Conservation (phyloP, 2,329 filamentous ascomycete genomes). For the Alternaria novae-zelandiae region DNA sequence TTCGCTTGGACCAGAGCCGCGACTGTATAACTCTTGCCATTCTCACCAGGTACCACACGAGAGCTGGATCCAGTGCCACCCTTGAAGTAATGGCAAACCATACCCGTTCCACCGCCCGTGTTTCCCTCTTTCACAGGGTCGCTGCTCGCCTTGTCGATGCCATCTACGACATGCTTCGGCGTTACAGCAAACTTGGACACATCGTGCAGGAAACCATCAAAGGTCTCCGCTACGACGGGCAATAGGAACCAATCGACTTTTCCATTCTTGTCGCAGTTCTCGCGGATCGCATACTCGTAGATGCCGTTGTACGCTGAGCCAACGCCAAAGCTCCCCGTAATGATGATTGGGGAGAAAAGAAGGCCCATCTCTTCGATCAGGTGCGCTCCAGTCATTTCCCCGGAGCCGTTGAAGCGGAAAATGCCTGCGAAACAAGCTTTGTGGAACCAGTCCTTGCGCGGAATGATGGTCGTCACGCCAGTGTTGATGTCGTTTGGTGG, state of each 20-base stretch:
- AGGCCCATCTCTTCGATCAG: slow-evolving; percentile 69
- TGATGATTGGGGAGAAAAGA: slow-evolving; percentile 64
- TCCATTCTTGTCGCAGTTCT: slow-evolving; percentile 51
- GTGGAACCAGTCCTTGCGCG: slow-evolving; percentile 51
- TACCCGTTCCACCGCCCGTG: slow-evolving; percentile 71
- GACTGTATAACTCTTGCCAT: slow-evolving; percentile 60
- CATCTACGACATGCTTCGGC: slow-evolving; percentile 60
- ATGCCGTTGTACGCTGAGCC: slow-evolving; percentile 66
- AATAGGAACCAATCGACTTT: slow-evolving; percentile 61
- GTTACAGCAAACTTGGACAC: slow-evolving; percentile 62
- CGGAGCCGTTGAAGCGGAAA: slow-evolving; percentile 69
- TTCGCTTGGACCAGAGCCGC: slow-evolving; percentile 70
- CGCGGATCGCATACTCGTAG: slow-evolving; percentile 61
- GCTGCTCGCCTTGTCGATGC: slow-evolving; percentile 59
- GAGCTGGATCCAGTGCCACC: slow-evolving; percentile 70
- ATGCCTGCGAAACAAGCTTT: slow-evolving; percentile 52
- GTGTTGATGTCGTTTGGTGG: slow-evolving; percentile 47
- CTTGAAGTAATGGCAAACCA: slow-evolving; percentile 71
- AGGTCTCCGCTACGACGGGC: slow-evolving; percentile 68
- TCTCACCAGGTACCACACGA: slow-evolving; percentile 55
- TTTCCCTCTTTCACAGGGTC: slow-evolving; percentile 66
- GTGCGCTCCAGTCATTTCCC: slow-evolving; percentile 67
- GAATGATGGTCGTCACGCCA: slow-evolving; percentile 54
- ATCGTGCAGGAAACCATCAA: slow-evolving; percentile 67
- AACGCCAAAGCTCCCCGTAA: slow-evolving; percentile 65